Base-by-base conservation (phyloP, 2,329 filamentous ascomycete species). In the Bipolaris oryzae region DNA sequence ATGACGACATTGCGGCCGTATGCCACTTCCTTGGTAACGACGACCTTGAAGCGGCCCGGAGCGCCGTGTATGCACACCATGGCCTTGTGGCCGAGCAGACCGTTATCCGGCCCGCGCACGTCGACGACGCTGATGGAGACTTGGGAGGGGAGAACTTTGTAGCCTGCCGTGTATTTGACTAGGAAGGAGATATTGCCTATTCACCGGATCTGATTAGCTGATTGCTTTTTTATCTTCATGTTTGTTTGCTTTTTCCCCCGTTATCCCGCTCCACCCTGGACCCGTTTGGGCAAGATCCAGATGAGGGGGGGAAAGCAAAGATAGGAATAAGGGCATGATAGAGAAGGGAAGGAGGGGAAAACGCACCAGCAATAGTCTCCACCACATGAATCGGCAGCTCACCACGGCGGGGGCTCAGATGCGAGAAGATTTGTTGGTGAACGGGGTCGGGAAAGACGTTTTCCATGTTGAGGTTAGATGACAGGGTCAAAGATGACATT, bases 181-280 rank as follows among this genome's bases (percentile, higher is more conserved):
- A 58, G 52, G 13, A 58, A 58, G 2, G 52, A 21, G 23, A 58
- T 55, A 33, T 58, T 58, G 42, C 37, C 50, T 58, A 9, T 7
- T 42, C 7, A 31, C 28, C 28, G 7, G 10, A 31, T 31, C 3
- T 6, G 23, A 23, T 42, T 23, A 42, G 39, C 7, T 18, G 7
- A 2, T 13, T 39, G 4, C 13, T 15, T 41, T 15, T 15, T 15
- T 41, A 3, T 42, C 6, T 23, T n/a, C 13, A 1, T 18, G 1
- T 9, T n/a, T 18, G 15, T 25, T n/a, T 42, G 6, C 9, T 23
- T 7, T 23, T 15, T n/a, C 7, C 7, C 1, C 5, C 2, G 11
- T 13, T 41, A 13, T 13, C 13, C 18, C 9, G 9, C 18, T 9
- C 21, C 21, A 7, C 13, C 23, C 25, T 16, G 2, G 3, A 5